Evolutionary conservation across 176 grass and related monocot species (phyloP).

Genomic region (Juncus inflexus): DNA sequence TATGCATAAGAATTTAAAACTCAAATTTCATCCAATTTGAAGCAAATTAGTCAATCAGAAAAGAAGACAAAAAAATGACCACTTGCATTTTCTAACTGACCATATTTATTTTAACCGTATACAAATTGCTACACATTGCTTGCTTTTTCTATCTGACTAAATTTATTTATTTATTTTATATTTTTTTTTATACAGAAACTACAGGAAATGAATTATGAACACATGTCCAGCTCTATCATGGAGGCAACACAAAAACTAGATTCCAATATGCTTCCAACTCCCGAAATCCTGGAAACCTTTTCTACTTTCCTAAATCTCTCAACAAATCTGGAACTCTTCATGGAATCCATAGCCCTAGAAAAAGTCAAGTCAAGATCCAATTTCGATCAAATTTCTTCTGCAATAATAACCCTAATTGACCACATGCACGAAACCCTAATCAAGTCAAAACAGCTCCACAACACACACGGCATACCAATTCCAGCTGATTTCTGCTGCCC

Average conservation of each 20-base stretch:
- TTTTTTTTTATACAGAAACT: conserved; percentile 46
- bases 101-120: conserved; percentile 4
- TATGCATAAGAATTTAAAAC: too few relatives aligned
- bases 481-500: conserved; percentile 96
- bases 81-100: too few relatives aligned
- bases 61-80: too few relatives aligned
- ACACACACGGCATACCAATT: conserved; percentile 82
- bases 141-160: background rate
- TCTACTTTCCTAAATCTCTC: conserved; percentile 62
- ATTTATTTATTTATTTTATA: conserved; percentile 20
- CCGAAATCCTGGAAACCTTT: conserved; percentile 48
- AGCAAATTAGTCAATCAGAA: too few relatives aligned
- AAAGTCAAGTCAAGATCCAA: conserved; percentile 63
- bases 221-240: conserved; percentile 47
- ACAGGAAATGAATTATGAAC: conserved; percentile 49
- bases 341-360: conserved; percentile 85
- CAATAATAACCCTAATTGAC: conserved; percentile 54
- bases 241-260: conserved; percentile 45
- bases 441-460: conserved; percentile 64
- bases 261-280: conserved; percentile 23
- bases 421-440: conserved; percentile 70
- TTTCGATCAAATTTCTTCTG: conserved; percentile 48
- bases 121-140: background rate
- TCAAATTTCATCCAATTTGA: too few relatives aligned
- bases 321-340: conserved; percentile 88